phyloP scores from a whole-genome alignment of 345 rosid species.

The Aquilaria malaccensis region DNA sequence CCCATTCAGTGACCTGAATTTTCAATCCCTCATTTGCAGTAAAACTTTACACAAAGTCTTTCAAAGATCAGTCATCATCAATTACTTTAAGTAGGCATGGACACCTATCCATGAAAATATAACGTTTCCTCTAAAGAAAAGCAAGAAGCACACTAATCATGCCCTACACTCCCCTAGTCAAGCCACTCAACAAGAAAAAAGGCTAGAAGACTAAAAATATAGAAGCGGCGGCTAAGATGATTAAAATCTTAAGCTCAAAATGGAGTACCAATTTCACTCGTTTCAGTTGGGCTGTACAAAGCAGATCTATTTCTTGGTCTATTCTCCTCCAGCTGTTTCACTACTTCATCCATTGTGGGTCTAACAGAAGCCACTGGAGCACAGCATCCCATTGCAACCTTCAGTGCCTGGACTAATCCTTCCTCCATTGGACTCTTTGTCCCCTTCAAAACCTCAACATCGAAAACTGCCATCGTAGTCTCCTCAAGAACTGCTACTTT shows the following conservation, averaged over 20 bases:
- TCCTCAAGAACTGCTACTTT: conserved; percentile 88
- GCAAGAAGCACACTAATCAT: conserved; percentile 10
- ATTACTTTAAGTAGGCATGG: not conserved
- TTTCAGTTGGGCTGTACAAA: conserved; percentile 74
- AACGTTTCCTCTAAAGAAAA: not conserved
- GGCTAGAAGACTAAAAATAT: not conserved
- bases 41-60: not conserved
- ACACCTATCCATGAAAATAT: not conserved
- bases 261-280: conserved; percentile 74
- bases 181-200: not conserved
- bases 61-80: conserved; percentile 6
- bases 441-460: conserved; percentile 67
- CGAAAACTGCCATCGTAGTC: conserved; percentile 82
- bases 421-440: conserved; percentile 86
- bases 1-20: too few relatives aligned
- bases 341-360: conserved; percentile 86
- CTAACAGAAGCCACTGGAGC: conserved; percentile 80
- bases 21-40: too few relatives aligned
- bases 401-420: conserved; percentile 81
- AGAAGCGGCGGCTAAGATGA: conserved; percentile 3
- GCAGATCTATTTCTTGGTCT: conserved; percentile 91
- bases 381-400: conserved; percentile 92
- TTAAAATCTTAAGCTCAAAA: conserved; percentile 27
- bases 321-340: conserved; percentile 84
- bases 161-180: conserved; percentile 4